Conservation (phyloP, 768 basidiomycete genomes). For the Mycena sanguinolenta region DNA sequence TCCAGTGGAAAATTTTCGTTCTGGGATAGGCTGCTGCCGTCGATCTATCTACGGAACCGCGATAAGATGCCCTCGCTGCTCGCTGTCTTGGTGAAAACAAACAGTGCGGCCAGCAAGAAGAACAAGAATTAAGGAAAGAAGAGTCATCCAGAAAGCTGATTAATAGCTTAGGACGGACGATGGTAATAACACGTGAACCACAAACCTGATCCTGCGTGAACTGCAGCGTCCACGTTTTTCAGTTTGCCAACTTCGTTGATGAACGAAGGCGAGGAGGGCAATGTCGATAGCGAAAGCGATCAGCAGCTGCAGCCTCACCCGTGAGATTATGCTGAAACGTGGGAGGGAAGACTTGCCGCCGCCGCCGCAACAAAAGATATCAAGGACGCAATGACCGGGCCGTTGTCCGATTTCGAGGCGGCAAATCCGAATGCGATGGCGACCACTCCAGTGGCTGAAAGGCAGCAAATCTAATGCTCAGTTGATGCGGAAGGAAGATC, state of each 20-base stretch:
- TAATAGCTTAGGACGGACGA: neutral
- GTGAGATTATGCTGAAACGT: neutral
- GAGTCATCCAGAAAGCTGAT: slow-evolving; percentile 37
- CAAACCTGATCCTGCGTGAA: slow-evolving; percentile 28
- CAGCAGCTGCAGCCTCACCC: slow-evolving; percentile 14
- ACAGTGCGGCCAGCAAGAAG: slow-evolving; percentile 30
- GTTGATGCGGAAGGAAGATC: neutral
- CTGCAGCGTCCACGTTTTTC: slow-evolving; percentile 4
- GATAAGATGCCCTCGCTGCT: slow-evolving; percentile 30
- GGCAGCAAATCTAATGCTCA: neutral
- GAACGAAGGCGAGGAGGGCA: slow-evolving; percentile 32
- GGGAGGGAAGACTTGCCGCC: slow-evolving; percentile 4
- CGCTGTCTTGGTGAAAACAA: slow-evolving; percentile 20
- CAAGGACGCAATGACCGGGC: slow-evolving; percentile 25
- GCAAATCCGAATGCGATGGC: slow-evolving; percentile 37
- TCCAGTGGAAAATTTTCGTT: slow-evolving; percentile 30
- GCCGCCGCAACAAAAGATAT: slow-evolving; percentile 31
- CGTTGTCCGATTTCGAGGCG: slow-evolving; percentile 27
- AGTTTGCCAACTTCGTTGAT: slow-evolving; percentile 34
- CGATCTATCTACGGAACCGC: slow-evolving; percentile 29
- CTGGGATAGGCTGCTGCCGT: neutral
- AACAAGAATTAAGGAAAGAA: slow-evolving; percentile 34
- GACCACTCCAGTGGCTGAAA: slow-evolving; percentile 26
- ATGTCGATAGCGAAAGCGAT: slow-evolving; percentile 39
- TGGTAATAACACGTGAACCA: neutral